Percentiles rank a stretch among this genome's conserved stretches.
phyloP scores from a whole-genome alignment of 176 grass and related monocot genomes.

The Cenchrus fungigraminus region DNA sequence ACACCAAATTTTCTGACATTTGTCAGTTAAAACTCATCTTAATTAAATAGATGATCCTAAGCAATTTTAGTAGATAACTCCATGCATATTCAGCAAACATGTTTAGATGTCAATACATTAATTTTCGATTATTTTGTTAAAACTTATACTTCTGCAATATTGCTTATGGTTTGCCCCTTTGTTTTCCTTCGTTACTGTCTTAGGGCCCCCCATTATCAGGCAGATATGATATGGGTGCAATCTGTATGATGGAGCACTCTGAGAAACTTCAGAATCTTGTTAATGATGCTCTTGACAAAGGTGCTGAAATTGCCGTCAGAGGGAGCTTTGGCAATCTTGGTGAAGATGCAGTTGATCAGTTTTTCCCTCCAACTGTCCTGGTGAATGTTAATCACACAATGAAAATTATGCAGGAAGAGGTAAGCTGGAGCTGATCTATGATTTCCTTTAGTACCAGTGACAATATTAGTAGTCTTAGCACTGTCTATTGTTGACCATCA shows the following conservation, averaged over 20 bases:
- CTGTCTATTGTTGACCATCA: constrained; percentile 39
- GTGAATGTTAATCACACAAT: constrained; percentile 97
- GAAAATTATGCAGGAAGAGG: constrained; percentile 99
- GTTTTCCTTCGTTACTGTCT: constrained; percentile 14
- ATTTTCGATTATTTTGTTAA: neutral
- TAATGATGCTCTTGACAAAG: constrained; percentile 84
- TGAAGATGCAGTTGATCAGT: constrained; percentile 94
- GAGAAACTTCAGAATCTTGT: constrained; percentile 93
- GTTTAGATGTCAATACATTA: neutral
- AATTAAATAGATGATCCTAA: neutral
- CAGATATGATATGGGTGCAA: constrained; percentile 98
- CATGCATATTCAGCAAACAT: constrained; percentile 1
- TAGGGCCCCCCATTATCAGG: constrained; percentile 83
- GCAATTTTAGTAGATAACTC: constrained; percentile 22
- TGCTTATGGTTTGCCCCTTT: constrained; percentile 13
- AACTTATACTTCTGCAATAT: neutral
- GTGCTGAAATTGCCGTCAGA: constrained; percentile 85
- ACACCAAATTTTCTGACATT: neutral
- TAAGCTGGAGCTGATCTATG: constrained; percentile 34
- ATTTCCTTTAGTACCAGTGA: neutral
- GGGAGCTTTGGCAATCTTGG: constrained; percentile 89
- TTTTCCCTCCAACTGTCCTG: constrained; percentile 91
- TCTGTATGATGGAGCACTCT: constrained; percentile 95
- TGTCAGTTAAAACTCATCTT: constrained; percentile 2
- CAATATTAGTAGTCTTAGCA: neutral